A percentile compares a stretch with the other conserved stretches of the same genome.
Evolutionary conservation across 2,329 filamentous ascomycete genomes (phyloP).

Genomic region (Monosporascus ibericus): DNA sequence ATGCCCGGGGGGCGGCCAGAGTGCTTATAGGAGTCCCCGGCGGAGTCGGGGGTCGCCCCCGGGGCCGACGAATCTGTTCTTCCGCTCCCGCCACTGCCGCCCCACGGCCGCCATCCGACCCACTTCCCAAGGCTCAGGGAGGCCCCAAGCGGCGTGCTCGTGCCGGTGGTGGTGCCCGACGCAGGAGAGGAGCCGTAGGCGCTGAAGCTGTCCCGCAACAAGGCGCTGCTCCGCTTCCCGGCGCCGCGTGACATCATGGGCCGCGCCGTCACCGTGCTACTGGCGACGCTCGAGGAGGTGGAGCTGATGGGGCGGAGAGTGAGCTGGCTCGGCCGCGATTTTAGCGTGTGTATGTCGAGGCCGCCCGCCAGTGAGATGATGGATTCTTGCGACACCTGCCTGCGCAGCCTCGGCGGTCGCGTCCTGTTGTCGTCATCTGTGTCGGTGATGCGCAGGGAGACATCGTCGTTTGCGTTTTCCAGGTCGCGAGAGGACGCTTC

Average conservation of each 20-base stretch:
- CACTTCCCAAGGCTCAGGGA: constrained; percentile 33
- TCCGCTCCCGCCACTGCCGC: constrained; percentile 9
- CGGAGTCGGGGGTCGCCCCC: not conserved
- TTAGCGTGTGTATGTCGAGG: constrained; percentile 83
- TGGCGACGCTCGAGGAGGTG: constrained; percentile 47
- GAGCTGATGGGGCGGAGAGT: constrained; percentile 49
- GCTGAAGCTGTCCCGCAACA: constrained; percentile 55
- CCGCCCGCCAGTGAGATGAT: constrained; percentile 82
- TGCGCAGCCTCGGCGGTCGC: constrained; percentile 48
- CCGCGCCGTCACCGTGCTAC: constrained; percentile 53
- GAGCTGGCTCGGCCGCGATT: constrained; percentile 69
- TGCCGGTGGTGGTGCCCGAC: constrained; percentile 27
- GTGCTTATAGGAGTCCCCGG: constrained; percentile 19
- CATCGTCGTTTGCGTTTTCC: constrained; percentile 20
- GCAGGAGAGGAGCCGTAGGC: constrained; percentile 26
- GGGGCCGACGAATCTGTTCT: not conserved
- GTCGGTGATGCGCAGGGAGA: constrained; percentile 16
- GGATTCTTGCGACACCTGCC: constrained; percentile 75
- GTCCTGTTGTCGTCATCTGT: constrained; percentile 28
- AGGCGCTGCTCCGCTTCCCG: constrained; percentile 44
- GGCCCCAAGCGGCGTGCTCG: constrained; percentile 22
- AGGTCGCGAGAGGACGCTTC: constrained; percentile 15
- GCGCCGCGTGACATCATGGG: constrained; percentile 47
- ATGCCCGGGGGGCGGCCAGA: constrained; percentile 61
- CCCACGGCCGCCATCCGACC: constrained; percentile 37